Evolutionary conservation across 2,329 filamentous ascomycete genomes (phyloP).

Genomic region (Neofusicoccum ribis): DNA sequence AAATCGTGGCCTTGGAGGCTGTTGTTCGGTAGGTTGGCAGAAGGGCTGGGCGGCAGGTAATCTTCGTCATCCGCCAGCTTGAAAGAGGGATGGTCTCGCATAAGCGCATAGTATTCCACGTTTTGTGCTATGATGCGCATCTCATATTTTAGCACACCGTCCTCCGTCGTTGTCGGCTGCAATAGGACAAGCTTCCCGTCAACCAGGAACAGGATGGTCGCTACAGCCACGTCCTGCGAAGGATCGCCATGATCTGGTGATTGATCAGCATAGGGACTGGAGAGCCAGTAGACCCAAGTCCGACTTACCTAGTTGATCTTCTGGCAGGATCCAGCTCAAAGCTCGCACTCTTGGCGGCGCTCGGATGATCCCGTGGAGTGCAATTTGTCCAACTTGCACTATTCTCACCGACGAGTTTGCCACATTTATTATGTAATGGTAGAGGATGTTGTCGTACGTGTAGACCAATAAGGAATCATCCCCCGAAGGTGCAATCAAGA

Average conservation of each 20-base stretch:
- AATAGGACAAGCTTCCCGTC: conserved; percentile 94
- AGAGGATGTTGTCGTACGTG: conserved; percentile 92
- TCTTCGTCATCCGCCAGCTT: conserved; percentile 49
- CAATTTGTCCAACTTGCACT: conserved; percentile 95
- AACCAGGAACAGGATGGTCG: conserved; percentile 92
- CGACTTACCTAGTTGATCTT: conserved; percentile 71
- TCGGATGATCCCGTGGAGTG: conserved; percentile 92
- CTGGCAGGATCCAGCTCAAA: conserved; percentile 93
- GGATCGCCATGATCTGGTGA: conserved; percentile 76
- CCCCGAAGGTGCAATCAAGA: conserved; percentile 83
- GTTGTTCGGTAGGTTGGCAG: conserved; percentile 43
- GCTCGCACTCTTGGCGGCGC: conserved; percentile 90
- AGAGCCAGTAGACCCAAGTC: conserved; percentile 20
- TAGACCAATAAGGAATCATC: conserved; percentile 95
- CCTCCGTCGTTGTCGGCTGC: conserved; percentile 79
- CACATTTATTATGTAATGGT: conserved; percentile 86
- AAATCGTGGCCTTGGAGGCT: conserved; percentile 57
- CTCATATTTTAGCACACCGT: conserved; percentile 89
- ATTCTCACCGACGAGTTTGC: conserved; percentile 71
- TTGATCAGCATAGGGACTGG: conserved; percentile 24
- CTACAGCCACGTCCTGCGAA: conserved; percentile 89
- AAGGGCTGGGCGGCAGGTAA: conserved; percentile 47
- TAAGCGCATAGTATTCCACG: conserved; percentile 91
- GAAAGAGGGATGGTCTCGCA: conserved; percentile 74
- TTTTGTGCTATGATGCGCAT: conserved; percentile 97